Conservation (phyloP, 345 rosid species). For the Citrus unshiu region DNA sequence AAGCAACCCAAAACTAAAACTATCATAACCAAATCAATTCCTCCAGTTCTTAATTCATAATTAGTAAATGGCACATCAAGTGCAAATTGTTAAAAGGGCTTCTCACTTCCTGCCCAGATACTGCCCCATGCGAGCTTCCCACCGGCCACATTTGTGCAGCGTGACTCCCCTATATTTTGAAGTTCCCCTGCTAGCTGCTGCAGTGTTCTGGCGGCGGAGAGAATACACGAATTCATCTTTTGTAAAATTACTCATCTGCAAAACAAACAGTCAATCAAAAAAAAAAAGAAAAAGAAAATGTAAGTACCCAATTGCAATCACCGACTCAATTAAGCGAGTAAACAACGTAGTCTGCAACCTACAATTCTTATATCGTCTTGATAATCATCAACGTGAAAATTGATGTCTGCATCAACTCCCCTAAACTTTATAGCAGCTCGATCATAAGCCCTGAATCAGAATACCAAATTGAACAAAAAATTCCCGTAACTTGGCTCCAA, state of each 20-base stretch:
- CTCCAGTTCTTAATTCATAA: not conserved
- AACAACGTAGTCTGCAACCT: not conserved
- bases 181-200: constrained; percentile 60
- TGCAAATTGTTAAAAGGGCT: not conserved
- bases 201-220: constrained; percentile 75
- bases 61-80: not conserved
- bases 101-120: constrained; percentile 74
- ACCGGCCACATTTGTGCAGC: constrained; percentile 68
- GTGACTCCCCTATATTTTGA: constrained; percentile 76
- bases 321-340: not conserved
- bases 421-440: constrained; percentile 85
- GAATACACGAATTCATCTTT: constrained; percentile 79
- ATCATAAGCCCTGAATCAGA: constrained; percentile 66
- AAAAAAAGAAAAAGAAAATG: not conserved
- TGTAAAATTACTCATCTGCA: constrained; percentile 52
- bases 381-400: constrained; percentile 58
- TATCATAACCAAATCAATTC: constrained; percentile 8
- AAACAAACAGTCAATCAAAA: not conserved
- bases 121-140: constrained; percentile 89
- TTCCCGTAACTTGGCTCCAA: not conserved
- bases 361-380: constrained; percentile 72
- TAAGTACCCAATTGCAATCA: not conserved
- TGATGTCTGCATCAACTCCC: constrained; percentile 80
- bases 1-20: constrained; percentile 15
- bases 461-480: not conserved